A percentile compares a stretch with the other conserved stretches of the same genome.
phyloP scores from a whole-genome alignment of 306 rosid genomes.

The Adenanthera pavonina region DNA sequence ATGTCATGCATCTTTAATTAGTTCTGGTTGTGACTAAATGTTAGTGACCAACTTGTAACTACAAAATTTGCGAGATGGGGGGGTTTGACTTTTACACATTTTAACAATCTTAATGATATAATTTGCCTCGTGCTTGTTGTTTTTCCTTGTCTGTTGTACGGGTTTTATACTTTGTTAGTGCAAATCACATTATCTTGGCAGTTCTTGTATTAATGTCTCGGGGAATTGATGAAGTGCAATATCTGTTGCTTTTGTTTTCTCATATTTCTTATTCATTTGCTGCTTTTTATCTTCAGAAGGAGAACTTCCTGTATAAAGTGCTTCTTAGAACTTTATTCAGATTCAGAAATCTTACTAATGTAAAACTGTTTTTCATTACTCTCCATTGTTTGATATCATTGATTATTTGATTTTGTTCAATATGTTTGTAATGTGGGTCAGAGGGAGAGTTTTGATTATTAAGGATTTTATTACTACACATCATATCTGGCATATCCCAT shows the following conservation, averaged over 20 bases:
- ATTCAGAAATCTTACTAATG: not conserved
- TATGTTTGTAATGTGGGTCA: not conserved
- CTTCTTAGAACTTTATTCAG: not conserved
- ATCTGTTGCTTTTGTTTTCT: not conserved
- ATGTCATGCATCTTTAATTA: slow-evolving; percentile 38
- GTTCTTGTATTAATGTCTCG: not conserved
- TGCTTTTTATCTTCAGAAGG: not conserved
- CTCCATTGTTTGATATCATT: not conserved
- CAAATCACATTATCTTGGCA: slow-evolving; percentile 6
- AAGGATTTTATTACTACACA: not conserved
- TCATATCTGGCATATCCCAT: not conserved
- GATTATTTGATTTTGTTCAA: not conserved
- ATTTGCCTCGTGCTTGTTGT: not conserved
- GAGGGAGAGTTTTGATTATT: not conserved
- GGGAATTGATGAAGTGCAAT: not conserved
- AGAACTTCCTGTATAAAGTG: not conserved
- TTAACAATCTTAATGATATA: slow-evolving; percentile 17
- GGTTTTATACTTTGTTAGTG: not conserved
- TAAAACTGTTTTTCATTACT: not conserved
- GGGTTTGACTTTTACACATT: slow-evolving; percentile 7
- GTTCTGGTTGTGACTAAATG: slow-evolving; percentile 23
- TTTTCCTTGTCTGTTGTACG: not conserved
- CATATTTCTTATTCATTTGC: not conserved
- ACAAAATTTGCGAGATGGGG: slow-evolving; percentile 13
- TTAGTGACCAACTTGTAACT: slow-evolving; percentile 15